Conservation (phyloP, 2,329 filamentous ascomycete genomes). For the Colletotrichum horii region DNA sequence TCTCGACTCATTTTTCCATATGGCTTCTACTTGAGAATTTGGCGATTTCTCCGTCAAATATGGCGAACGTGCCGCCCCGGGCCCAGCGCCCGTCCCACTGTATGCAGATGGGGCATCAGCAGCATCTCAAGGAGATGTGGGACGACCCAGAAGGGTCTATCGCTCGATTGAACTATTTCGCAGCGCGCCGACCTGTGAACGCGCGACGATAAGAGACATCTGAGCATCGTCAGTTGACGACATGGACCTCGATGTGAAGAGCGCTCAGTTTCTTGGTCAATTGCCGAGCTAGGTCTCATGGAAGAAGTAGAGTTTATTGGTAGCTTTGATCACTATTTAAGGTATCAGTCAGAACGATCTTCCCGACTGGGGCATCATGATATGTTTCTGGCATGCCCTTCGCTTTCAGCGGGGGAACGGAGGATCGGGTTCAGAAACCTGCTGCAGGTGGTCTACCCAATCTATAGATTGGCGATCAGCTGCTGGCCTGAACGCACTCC, state of each 20-base stretch:
- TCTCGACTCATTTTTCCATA: background rate
- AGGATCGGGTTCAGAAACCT: background rate
- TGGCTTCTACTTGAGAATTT: fast-evolving
- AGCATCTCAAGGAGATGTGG: fast-evolving
- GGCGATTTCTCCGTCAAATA: fast-evolving
- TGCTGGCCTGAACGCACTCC: background rate
- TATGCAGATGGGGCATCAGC: fast-evolving
- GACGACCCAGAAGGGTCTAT: background rate
- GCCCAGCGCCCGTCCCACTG: background rate
- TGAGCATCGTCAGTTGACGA: background rate
- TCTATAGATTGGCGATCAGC: background rate
- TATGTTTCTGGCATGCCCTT: background rate
- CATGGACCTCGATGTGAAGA: background rate
- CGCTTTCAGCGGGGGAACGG: background rate
- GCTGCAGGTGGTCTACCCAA: background rate
- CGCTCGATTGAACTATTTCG: background rate
- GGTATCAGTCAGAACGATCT: background rate
- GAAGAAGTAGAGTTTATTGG: too few species aligned
- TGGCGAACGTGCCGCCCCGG: fast-evolving
- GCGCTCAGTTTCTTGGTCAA: background rate
- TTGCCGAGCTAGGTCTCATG: background rate
- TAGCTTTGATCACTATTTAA: too few species aligned
- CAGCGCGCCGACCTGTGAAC: background rate
- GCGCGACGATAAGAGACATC: background rate
- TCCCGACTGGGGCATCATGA: background rate